Base-by-base conservation (phyloP, 345 rosid genomes). In the Cardamine chenopodiifolia region DNA sequence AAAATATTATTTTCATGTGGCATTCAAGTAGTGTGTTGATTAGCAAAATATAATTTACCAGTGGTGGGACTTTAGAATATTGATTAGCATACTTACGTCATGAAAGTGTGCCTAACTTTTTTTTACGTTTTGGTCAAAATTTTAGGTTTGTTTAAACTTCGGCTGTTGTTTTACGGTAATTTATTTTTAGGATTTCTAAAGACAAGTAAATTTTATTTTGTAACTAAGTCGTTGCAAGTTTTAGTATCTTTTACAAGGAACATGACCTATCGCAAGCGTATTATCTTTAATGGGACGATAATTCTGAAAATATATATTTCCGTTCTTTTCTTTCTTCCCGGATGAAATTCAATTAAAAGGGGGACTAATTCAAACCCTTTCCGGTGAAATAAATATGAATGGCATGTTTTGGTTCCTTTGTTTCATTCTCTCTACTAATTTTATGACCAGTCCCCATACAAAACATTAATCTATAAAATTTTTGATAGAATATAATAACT, bases 1-100 rank as follows among this genome's bases (percentile, higher is more conserved):
- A 20, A 50, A 19, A 18, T 47, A 26, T 35, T 5, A 47, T 13
- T 57, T 57, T 66, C 53, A 47, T 35, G 72, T 74, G 35, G 78
- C 66, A 26, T 18, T 49, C 2, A 13, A 18, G 17, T 7, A n/a
- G 15, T 44, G 52, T 8, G 40, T 61, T 15, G 69, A 64, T 44
- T 53, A 18, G 34, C 8, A 15, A 53, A 54, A 18, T 42, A 53
- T 7, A 6, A 1, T 37, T 39, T 35, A 20, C 9, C 29, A 5
- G 1, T 49, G 12, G 53, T 72, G 53, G 18, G 8, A 15, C 8
- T 42, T 44, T 0, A 31, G 1, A 8, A 5, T 44, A 44, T 15
- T 44, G 48, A 44, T 15, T 15, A 5, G 5, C 48, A 5, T 44
- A 44, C 19, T n/a, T 40, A 13, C 5, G 45, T 40, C 45, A 11